Evolutionary conservation across 2,329 filamentous ascomycete species (phyloP).

Genomic region (Hypoxylon sp.): DNA sequence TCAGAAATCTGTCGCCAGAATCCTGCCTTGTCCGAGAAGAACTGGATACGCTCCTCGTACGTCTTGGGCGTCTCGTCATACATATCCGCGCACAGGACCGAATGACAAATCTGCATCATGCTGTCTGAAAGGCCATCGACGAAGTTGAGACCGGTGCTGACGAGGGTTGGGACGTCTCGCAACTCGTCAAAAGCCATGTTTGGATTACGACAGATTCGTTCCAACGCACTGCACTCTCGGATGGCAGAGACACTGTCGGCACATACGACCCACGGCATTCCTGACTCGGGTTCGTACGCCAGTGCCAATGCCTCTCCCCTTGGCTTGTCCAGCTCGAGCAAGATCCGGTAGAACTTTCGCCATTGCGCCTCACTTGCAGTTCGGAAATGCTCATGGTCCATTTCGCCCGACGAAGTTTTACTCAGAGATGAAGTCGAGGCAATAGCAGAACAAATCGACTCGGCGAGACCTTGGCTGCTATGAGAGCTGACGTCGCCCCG

Average conservation of each 20-base stretch:
- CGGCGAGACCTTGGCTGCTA: constrained; percentile 68
- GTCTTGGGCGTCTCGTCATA: constrained; percentile 76
- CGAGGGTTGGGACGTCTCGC: constrained; percentile 60
- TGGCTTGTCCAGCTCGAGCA: constrained; percentile 85
- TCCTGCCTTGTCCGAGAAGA: constrained; percentile 79
- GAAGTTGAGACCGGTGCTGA: constrained; percentile 75
- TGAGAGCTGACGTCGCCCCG: constrained; percentile 51
- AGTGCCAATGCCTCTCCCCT: constrained; percentile 83
- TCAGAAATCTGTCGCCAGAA: constrained; percentile 83
- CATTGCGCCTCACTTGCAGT: constrained; percentile 81
- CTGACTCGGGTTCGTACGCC: constrained; percentile 72
- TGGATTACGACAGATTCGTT: constrained; percentile 77
- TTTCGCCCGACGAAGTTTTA: constrained; percentile 66
- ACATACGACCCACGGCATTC: constrained; percentile 84
- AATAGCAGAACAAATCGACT: constrained; percentile 78
- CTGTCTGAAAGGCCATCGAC: constrained; percentile 73
- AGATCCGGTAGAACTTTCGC: constrained; percentile 86
- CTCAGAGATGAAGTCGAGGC: constrained; percentile 72
- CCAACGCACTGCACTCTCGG: constrained; percentile 79
- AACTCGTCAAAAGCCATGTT: constrained; percentile 60
- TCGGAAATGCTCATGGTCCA: constrained; percentile 80
- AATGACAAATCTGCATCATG: constrained; percentile 71
- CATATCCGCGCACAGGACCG: constrained; percentile 74
- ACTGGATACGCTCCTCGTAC: constrained; percentile 76
- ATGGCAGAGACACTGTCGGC: constrained; percentile 83